Evolutionary conservation across 345 rosid species (phyloP).

Genomic region (Linum trigynum): DNA sequence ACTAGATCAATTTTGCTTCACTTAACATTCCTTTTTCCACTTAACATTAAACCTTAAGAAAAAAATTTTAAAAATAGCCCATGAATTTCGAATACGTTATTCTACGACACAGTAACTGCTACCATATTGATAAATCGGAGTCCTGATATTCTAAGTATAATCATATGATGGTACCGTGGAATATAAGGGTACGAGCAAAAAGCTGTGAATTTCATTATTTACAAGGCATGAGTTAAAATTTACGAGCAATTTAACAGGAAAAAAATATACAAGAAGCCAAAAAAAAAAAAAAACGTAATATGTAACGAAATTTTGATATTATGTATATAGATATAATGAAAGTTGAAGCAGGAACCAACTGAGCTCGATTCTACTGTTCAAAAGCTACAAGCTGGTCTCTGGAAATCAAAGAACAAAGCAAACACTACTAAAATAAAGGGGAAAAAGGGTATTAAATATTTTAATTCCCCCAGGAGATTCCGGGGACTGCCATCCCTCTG

Average conservation of each 20-base stretch:
- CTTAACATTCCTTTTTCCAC: too few relatives aligned
- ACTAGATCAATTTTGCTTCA: too few relatives aligned
- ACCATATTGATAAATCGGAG: too few relatives aligned
- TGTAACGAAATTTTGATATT: background rate
- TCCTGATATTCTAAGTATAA: too few relatives aligned
- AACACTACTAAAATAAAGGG: slow-evolving; percentile 10
- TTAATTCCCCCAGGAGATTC: slow-evolving; percentile 17
- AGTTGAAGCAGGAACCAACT: slow-evolving; percentile 33
- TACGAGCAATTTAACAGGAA: background rate
- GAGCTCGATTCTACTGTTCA: slow-evolving; percentile 40
- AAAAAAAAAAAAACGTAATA: background rate
- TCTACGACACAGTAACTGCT: too few relatives aligned
- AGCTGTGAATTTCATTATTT: background rate
- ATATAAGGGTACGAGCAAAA: background rate
- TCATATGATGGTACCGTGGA: too few relatives aligned
- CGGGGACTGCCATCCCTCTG: slow-evolving; percentile 51
- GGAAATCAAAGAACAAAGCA: background rate
- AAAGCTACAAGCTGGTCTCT: slow-evolving; percentile 45
- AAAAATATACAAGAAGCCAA: background rate
- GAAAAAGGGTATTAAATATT: background rate
- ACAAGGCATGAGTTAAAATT: background rate
- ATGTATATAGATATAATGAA: background rate
- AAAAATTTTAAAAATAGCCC: too few relatives aligned
- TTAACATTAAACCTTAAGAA: too few relatives aligned
- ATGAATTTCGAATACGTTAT: too few relatives aligned